Evolutionary conservation across 2,329 filamentous ascomycete genomes (phyloP).

Genomic region (Nigrospora sphaerica): DNA sequence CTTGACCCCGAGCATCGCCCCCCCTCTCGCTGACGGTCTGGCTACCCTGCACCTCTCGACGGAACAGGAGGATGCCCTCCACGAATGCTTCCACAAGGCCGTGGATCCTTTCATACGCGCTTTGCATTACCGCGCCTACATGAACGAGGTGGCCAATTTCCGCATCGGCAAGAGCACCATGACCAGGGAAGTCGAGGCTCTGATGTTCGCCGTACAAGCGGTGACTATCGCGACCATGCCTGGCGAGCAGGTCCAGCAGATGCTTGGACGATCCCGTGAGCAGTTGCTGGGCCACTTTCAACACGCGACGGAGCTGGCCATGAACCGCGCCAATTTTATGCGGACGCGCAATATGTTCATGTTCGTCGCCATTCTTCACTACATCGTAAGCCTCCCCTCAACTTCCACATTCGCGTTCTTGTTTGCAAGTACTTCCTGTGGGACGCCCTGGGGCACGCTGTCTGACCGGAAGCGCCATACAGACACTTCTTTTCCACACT

Average conservation of each 20-base stretch:
- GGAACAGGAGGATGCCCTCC: not conserved
- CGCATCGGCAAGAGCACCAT: slow-evolving; percentile 2
- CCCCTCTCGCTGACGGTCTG: not conserved
- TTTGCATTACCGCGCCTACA: not conserved
- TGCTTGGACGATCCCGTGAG: not conserved
- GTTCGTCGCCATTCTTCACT: slow-evolving; percentile 1
- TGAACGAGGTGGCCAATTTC: slow-evolving; percentile 1
- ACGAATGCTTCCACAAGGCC: not conserved
- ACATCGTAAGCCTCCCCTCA: not conserved
- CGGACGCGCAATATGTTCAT: slow-evolving; percentile 1
- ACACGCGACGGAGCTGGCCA: not conserved
- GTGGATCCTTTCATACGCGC: slow-evolving; percentile 1
- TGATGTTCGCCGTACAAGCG: slow-evolving; percentile 2
- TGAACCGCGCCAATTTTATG: slow-evolving; percentile 1
- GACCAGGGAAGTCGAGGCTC: not conserved
- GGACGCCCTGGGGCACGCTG: no score
- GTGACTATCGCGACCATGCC: not conserved
- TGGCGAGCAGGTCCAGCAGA: not conserved
- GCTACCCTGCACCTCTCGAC: not conserved
- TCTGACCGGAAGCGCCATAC: not conserved
- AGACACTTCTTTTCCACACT: slow-evolving; percentile 3
- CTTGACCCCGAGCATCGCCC: not conserved
- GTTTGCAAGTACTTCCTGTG: not conserved
- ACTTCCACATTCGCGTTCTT: not conserved
- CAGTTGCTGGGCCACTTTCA: slow-evolving; percentile 1